Conservation (phyloP, 192 early-diverging fungal genomes). For the Coemansia interrupta region DNA sequence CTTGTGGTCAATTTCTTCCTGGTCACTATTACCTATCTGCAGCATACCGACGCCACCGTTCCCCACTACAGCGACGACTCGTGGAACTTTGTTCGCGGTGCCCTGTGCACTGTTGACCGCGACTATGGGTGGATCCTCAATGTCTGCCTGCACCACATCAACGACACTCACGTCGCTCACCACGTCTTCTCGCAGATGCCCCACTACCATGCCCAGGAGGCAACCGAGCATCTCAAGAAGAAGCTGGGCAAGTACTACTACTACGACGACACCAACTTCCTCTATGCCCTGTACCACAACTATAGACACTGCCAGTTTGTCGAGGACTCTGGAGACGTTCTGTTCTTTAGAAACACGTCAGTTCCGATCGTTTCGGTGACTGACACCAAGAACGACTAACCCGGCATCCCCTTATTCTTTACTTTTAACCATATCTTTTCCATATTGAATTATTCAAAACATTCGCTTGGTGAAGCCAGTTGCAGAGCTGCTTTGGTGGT, state of each 20-base stretch:
- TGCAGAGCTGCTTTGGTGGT: conserved; percentile 18
- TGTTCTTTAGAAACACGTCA: conserved; percentile 59
- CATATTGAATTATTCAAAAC: conserved; percentile 22
- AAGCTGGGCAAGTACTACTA: conserved; percentile 79
- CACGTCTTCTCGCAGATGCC: conserved; percentile 98
- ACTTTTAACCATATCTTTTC: too few species aligned
- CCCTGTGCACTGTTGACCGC: conserved; percentile 86
- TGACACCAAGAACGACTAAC: neutral
- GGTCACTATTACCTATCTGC: conserved; percentile 91
- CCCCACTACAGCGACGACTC: conserved; percentile 83
- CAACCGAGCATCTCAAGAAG: conserved; percentile 77
- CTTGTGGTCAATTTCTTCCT: conserved; percentile 92
- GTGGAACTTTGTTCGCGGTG: conserved; percentile 93
- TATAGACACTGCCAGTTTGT: conserved; percentile 78
- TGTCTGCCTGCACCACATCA: conserved; percentile 74
- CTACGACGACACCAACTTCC: conserved; percentile 68
- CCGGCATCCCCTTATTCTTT: neutral
- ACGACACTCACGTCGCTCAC: conserved; percentile 92
- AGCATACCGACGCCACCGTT: conserved; percentile 84
- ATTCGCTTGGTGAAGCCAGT: conserved; percentile 35
- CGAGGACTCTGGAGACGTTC: conserved; percentile 82
- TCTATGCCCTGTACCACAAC: conserved; percentile 65
- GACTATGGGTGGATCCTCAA: conserved; percentile 84
- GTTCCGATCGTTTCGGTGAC: conserved; percentile 6
- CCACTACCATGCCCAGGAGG: conserved; percentile 89